Evolutionary conservation across 2,329 filamentous ascomycete genomes (phyloP).

Genomic region (Fusarium sp.): DNA sequence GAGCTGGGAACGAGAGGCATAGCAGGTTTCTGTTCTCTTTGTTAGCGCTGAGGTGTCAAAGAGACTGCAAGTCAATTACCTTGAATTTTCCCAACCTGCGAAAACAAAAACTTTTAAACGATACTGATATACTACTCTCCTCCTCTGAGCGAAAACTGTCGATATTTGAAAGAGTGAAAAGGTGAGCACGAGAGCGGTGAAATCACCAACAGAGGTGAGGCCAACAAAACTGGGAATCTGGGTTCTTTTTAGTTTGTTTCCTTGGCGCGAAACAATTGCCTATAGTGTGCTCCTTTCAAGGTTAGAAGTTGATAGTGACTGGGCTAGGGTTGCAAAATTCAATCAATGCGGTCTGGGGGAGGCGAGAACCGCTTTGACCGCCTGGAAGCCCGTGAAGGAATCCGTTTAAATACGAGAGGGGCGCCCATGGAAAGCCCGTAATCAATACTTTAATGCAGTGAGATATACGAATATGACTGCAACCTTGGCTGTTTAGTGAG

Average conservation of each 20-base stretch:
- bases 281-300: conserved; percentile 35
- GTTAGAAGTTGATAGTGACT: conserved; percentile 29
- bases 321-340: conserved; percentile 38
- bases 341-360: conserved; percentile 41
- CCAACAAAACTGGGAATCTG: conserved; percentile 24
- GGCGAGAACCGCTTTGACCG: conserved; percentile 44
- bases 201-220: conserved; percentile 12
- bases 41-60: conserved; percentile 6
- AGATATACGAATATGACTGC: conserved; percentile 24
- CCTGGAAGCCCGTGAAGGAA: conserved; percentile 42
- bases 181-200: conserved; percentile 29
- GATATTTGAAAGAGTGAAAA: conserved; percentile 8
- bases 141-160: background rate
- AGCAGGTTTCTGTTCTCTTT: conserved; percentile 12
- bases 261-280: conserved; percentile 28
- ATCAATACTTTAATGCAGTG: conserved; percentile 38
- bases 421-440: conserved; percentile 36
- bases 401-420: conserved; percentile 35
- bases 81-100: background rate
- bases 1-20: conserved; percentile 41
- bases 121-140: background rate
- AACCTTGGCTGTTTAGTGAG: conserved; percentile 13
- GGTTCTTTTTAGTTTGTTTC: conserved; percentile 38
- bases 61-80: conserved; percentile 1
- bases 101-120: background rate